These are phyloP conservation scores for Solanum hybrid DNA, from an alignment of 305 asterid genomes.

Conservation along the genomic window DNA sequence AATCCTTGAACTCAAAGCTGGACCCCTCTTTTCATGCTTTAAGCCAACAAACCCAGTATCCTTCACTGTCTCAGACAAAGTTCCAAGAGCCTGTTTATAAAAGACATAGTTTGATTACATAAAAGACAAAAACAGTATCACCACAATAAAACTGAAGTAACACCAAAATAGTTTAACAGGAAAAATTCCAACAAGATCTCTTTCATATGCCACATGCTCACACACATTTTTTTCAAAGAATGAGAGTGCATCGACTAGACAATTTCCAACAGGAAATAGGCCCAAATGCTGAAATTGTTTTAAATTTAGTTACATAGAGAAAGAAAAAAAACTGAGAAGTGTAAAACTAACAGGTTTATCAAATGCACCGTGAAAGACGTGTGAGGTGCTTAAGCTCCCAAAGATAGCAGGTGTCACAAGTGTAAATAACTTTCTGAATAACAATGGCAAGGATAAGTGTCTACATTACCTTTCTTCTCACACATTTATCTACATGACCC, in stretches of 20 bases:
- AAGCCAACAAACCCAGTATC: constrained; percentile 26
- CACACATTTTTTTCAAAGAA: neutral
- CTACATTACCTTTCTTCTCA: constrained; percentile 60
- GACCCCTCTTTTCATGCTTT: constrained; percentile 37
- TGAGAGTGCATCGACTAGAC: neutral
- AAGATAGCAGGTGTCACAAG: neutral
- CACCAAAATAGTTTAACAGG: neutral
- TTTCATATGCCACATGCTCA: neutral
- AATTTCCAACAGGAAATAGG: neutral
- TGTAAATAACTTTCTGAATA: neutral
- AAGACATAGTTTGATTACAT: neutral
- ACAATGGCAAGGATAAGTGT: neutral
- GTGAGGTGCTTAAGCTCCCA: neutral
- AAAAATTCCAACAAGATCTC: neutral
- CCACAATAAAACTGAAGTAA: neutral
- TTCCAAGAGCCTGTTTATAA: constrained; percentile 66
- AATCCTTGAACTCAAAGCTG: constrained; percentile 32
- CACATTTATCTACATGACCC: constrained; percentile 42
- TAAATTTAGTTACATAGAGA: neutral
- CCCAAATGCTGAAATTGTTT: neutral
- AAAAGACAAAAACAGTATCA: neutral
- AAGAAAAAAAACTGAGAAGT: neutral
- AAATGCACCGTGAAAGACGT: neutral
- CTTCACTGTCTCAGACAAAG: constrained; percentile 65
- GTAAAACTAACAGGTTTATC: neutral